phyloP scores from a whole-genome alignment of 108 stramenopile genomes.

The Skeletonema menzelii region DNA sequence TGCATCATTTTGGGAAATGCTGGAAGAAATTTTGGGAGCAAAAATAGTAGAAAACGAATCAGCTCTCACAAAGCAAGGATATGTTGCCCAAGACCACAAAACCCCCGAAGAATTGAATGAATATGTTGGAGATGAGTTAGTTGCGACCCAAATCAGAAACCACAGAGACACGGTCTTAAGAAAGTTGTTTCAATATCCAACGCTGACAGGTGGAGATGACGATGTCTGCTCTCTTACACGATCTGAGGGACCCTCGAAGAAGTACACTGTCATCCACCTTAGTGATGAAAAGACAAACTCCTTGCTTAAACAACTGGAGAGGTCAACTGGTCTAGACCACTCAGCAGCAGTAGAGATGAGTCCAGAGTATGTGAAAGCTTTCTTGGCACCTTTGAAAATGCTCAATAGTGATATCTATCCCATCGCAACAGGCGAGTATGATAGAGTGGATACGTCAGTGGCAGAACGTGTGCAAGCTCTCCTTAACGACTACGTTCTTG shows the following conservation, averaged over 20 bases:
- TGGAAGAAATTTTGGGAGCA: background rate
- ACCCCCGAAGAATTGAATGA: background rate
- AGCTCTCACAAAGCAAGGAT: background rate
- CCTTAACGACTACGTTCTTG: background rate
- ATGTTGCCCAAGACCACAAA: background rate
- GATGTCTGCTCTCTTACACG: background rate
- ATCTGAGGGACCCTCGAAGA: background rate
- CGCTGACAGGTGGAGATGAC: background rate
- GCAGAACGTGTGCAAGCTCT: background rate
- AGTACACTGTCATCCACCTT: conserved; percentile 8
- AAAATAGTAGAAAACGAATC: background rate
- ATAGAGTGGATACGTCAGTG: background rate
- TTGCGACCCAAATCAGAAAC: background rate
- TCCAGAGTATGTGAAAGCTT: conserved; percentile 2
- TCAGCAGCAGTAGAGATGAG: background rate
- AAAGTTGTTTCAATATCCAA: conserved; percentile 5
- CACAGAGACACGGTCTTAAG: background rate
- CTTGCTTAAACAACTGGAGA: background rate
- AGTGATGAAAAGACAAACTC: no score
- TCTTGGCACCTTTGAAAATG: conserved; percentile 3
- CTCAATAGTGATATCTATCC: conserved; percentile 6
- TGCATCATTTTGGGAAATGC: background rate
- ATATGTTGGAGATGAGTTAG: background rate
- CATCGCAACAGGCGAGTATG: background rate
- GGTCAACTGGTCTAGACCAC: background rate